These are phyloP conservation scores for Rasamsonia emersonii DNA, from an alignment of 2,329 filamentous ascomycete species.

Conservation along the genomic window DNA sequence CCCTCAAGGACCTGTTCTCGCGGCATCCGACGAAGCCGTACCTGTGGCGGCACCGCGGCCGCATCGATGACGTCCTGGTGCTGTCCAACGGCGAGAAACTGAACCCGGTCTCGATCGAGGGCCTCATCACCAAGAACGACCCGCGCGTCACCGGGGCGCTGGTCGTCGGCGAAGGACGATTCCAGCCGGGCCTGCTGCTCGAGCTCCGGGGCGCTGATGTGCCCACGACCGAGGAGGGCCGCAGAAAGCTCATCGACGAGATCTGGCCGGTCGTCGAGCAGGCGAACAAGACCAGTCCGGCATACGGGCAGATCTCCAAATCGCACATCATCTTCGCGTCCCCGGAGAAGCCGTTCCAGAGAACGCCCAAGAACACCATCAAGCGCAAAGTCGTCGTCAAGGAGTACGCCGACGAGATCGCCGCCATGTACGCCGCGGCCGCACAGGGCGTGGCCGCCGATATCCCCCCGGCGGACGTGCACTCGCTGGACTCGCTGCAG, in stretches of 20 bases:
- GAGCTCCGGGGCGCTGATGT: not conserved
- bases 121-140: constrained; percentile 3
- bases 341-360: constrained; percentile 3
- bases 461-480: no score
- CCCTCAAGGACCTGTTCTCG: constrained; percentile 6
- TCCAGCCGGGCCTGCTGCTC: constrained; percentile 6
- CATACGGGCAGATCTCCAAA: constrained; percentile 4
- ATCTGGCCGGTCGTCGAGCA: constrained; percentile 4
- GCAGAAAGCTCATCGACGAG: constrained; percentile 2
- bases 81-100: constrained; percentile 8
- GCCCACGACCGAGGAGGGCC: not conserved
- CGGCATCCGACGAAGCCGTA: constrained; percentile 6
- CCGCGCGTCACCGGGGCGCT: constrained; percentile 3
- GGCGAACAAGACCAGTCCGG: constrained; percentile 4
- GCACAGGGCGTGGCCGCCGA: no score
- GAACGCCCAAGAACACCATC: constrained; percentile 6
- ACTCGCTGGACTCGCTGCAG: no score
- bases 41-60: constrained; percentile 7
- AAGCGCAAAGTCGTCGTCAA: constrained; percentile 3
- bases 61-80: constrained; percentile 9
- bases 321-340: constrained; percentile 2
- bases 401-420: constrained; percentile 5
- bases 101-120: constrained; percentile 7
- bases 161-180: constrained; percentile 5
- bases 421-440: not conserved